A percentile compares a stretch with the other conserved stretches of the same genome.
phyloP scores from a whole-genome alignment of 352 stramenopile genomes.

The Phytopythium boreale region DNA sequence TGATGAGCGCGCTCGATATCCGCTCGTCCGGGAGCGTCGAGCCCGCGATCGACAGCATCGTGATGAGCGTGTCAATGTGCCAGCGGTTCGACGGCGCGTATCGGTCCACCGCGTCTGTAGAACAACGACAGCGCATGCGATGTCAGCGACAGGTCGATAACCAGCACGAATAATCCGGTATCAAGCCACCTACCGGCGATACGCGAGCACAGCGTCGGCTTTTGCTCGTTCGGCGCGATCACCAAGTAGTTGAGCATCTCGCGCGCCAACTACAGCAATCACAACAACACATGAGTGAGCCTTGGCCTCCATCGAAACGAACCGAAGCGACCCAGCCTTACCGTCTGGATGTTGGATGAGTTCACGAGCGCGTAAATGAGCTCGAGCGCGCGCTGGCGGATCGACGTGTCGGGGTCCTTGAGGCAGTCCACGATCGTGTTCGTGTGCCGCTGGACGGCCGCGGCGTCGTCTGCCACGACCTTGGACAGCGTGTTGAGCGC shows the following conservation, averaged over 20 bases:
- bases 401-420: constrained; percentile 98
- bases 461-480: constrained; percentile 87
- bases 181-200: constrained; percentile 80
- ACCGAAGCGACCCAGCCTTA: no score
- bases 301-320: no score
- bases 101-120: constrained; percentile 75
- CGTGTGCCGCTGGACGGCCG: constrained; percentile 96
- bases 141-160: background rate
- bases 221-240: constrained; percentile 94
- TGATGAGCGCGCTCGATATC: constrained; percentile 94
- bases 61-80: constrained; percentile 98
- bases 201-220: constrained; percentile 92
- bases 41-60: constrained; percentile 98
- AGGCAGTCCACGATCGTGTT: constrained; percentile 94
- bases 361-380: constrained; percentile 99
- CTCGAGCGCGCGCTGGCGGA: constrained; percentile 97
- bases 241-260: constrained; percentile 99
- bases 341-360: constrained; percentile 93
- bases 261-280: constrained; percentile 74
- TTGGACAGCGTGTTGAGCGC: constrained; percentile 97
- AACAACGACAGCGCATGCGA: background rate
- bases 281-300: background rate
- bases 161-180: background rate
- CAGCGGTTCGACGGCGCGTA: constrained; percentile 84
- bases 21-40: constrained; percentile 88